Percentiles rank a stretch among this genome's conserved stretches.
Evolutionary conservation across 78 protist genomes (phyloP).

Genomic region (Tieghemostelium lacteum): DNA sequence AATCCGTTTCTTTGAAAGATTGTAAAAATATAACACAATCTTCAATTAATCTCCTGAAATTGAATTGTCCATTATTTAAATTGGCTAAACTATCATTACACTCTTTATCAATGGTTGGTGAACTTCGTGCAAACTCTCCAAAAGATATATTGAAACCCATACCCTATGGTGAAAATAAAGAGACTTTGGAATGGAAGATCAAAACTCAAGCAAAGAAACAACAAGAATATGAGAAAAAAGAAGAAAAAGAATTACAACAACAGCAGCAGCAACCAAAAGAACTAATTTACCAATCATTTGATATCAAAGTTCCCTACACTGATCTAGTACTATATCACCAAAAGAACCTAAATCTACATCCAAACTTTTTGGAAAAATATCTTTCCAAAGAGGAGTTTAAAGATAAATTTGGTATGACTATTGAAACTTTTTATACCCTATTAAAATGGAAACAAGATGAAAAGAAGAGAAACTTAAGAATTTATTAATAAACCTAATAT

Average conservation of each 20-base stretch:
- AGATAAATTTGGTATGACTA: conserved; percentile 20
- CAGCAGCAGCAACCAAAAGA: not conserved
- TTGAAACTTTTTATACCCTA: conserved; percentile 29
- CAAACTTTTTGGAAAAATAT: conserved; percentile 43
- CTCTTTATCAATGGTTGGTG: conserved; percentile 62
- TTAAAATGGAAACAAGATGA: conserved; percentile 81
- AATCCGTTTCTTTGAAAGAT: conserved; percentile 26
- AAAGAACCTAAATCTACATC: conserved; percentile 16
- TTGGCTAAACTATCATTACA: conserved; percentile 53
- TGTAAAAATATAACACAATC: conserved; percentile 47
- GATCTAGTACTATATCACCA: not conserved
- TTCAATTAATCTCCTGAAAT: conserved; percentile 12
- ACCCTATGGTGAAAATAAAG: not conserved
- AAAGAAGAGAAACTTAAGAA: conserved; percentile 31
- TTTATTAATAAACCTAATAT: too few relatives aligned
- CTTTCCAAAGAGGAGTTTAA: conserved; percentile 62
- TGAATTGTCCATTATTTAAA: conserved; percentile 40
- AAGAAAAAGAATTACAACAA: not conserved
- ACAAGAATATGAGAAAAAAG: conserved; percentile 6
- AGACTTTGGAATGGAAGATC: conserved; percentile 8
- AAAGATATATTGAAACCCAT: conserved; percentile 41
- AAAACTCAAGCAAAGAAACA: not conserved
- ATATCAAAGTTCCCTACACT: not conserved
- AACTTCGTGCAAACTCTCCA: not conserved
- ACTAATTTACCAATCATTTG: conserved; percentile 7